Conservation (phyloP, 768 basidiomycete species). For the Agrocybe pediades region DNA sequence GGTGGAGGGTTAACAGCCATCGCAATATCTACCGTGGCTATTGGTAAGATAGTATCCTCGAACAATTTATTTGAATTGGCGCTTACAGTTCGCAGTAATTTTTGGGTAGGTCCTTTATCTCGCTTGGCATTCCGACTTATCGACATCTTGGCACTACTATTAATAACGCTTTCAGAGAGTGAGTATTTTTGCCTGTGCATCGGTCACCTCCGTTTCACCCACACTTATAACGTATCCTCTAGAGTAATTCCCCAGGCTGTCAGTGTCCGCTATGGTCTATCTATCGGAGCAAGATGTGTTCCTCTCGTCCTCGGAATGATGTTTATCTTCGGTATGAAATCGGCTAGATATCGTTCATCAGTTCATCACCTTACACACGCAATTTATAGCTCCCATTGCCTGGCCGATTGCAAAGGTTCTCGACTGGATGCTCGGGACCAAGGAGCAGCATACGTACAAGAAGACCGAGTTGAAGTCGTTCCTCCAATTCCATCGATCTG, state of each 20-base stretch:
- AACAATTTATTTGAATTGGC: background rate
- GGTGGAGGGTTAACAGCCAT: conserved; percentile 78
- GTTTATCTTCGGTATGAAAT: conserved; percentile 60
- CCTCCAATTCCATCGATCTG: conserved; percentile 76
- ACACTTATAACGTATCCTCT: background rate
- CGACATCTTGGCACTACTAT: background rate
- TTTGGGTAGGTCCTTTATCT: conserved; percentile 63
- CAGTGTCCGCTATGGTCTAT: conserved; percentile 77
- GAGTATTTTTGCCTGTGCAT: conserved; percentile 37
- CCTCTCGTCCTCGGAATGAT: conserved; percentile 75
- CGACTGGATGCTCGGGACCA: conserved; percentile 77
- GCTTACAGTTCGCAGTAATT: conserved; percentile 48
- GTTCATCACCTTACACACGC: background rate
- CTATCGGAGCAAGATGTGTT: conserved; percentile 77
- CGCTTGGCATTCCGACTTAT: background rate
- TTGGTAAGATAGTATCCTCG: conserved; percentile 43
- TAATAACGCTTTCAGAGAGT: conserved; percentile 53
- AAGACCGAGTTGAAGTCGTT: conserved; percentile 82
- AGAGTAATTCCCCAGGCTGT: conserved; percentile 72
- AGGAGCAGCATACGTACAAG: conserved; percentile 76
- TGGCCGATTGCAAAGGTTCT: conserved; percentile 83
- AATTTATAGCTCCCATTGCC: conserved; percentile 67
- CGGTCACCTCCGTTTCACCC: background rate
- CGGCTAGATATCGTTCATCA: background rate
- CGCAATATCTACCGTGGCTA: conserved; percentile 72